phyloP scores from a whole-genome alignment of 1,284 basidiomycete species.

The Schizophyllum amplum region DNA sequence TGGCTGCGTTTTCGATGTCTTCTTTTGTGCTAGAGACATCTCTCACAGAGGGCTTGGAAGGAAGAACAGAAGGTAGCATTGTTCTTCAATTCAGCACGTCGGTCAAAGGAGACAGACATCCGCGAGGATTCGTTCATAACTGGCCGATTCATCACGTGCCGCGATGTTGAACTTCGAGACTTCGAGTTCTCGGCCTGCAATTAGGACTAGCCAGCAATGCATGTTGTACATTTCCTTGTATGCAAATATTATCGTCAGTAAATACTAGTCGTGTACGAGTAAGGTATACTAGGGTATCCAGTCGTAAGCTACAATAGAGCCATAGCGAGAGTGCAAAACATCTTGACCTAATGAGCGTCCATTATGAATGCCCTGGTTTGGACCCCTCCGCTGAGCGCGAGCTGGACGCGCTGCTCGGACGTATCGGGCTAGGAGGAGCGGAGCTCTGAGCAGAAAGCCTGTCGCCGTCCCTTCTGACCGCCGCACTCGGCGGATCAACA shows the following conservation, averaged over 20 bases:
- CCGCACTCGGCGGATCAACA: background rate
- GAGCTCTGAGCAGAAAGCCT: background rate
- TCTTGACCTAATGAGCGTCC: too few species aligned
- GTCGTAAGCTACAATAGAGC: background rate
- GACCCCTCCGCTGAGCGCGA: background rate
- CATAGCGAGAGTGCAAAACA: background rate
- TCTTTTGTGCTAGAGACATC: constrained; percentile 32
- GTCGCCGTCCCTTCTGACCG: background rate
- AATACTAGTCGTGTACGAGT: background rate
- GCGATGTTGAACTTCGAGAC: background rate
- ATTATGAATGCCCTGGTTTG: background rate
- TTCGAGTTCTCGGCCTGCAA: background rate
- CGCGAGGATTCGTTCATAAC: too few species aligned
- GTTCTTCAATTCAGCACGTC: constrained; percentile 1
- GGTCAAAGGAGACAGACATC: background rate
- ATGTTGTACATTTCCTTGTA: too few species aligned
- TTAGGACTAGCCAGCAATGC: background rate
- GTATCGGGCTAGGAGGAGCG: background rate
- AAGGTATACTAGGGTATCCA: background rate
- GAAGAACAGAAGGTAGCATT: constrained; percentile 45
- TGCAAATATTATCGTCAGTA: background rate
- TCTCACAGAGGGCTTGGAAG: constrained; percentile 37
- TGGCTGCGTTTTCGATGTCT: constrained; percentile 30
- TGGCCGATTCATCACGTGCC: too few species aligned
- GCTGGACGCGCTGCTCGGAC: background rate